Base-by-base conservation (phyloP, 2,329 filamentous ascomycete genomes). In the Neopestalotiopsis sp. region DNA sequence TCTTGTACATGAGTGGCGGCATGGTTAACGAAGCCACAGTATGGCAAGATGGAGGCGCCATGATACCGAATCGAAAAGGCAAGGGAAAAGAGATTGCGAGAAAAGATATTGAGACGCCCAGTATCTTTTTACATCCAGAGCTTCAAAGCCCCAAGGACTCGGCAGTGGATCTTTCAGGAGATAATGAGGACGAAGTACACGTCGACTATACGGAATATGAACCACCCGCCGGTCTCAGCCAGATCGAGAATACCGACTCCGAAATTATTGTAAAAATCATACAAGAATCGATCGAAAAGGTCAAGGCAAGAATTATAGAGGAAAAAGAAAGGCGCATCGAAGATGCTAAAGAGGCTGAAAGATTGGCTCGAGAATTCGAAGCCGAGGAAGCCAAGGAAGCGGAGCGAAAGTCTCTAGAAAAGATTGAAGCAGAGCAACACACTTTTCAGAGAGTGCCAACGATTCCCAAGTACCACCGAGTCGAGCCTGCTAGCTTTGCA, bases 201-300 rank as follows among this genome's bases (percentile, higher is more conserved):
- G 68, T 81, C 42, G 81, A 85, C 72, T 88, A 86, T 84, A 81
- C 78, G 49, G 75, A 80, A 65, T 86, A 85, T 70, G 79, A 82
- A 2, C 84, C 85, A 4, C 87, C 87, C 0, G 72, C 74, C 12
- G 81, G 79, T 0, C 74, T 89, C 6, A 76, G 69, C 4, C 78
- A 81, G 38, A 73, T 78, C 0, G 78, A 81, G 17, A 80, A 81
- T 49, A 72, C 80, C 66, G 79, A 79, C 0, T 81, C 83, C 2
- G 79, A 83, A 4, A 75, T 83, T 7, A 75, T 88, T 1, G 71
- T 77, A 4, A 77, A 81, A 6, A 72, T 89, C 17, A 72, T 88
- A 10, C 71, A 76, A 14, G 74, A 80, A 1, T 86, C 86, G 2
- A 80, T 88, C 20, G 80, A 82, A 4, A 85, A 80, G 24, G 75